phyloP scores from a whole-genome alignment of 2,329 filamentous ascomycete genomes.

The Pseudonectria foliicola region DNA sequence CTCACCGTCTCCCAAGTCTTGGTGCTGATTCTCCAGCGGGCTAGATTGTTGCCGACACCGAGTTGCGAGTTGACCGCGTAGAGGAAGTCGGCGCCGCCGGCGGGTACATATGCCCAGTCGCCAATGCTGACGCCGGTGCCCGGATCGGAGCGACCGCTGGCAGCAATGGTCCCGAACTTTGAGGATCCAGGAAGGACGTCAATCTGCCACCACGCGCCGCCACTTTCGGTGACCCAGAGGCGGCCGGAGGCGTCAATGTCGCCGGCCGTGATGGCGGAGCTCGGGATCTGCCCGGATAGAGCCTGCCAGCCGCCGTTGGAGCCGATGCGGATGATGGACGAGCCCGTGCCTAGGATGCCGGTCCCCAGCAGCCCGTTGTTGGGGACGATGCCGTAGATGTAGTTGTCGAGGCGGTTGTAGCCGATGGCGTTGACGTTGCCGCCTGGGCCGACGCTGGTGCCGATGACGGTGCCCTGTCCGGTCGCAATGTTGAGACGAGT shows the following conservation, averaged over 20 bases:
- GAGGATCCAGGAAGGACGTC: constrained; percentile 2
- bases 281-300: neutral
- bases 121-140: neutral
- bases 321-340: constrained; percentile 10
- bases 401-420: constrained; percentile 15
- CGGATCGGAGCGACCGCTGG: neutral
- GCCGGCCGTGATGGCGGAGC: constrained; percentile 7
- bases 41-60: constrained; percentile 11
- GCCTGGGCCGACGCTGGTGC: constrained; percentile 2
- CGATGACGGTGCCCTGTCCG: constrained; percentile 1
- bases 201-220: constrained; percentile 8
- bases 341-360: constrained; percentile 1
- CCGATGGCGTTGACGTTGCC: constrained; percentile 11
- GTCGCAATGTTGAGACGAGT: constrained; percentile 6
- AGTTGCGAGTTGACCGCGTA: constrained; percentile 5
- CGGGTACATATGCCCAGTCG: constrained; percentile 14
- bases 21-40: constrained; percentile 7
- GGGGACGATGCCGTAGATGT: constrained; percentile 13
- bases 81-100: constrained; percentile 8
- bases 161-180: constrained; percentile 3
- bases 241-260: constrained; percentile 9
- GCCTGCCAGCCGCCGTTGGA: constrained; percentile 5
- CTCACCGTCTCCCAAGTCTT: constrained; percentile 2
- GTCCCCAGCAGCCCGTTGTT: neutral
- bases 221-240: constrained; percentile 6